A percentile compares a stretch with the other conserved stretches of the same genome.
These are phyloP conservation scores for Stropharia rugosoannulata DNA, from an alignment of 768 basidiomycete genomes.

Conservation along the genomic window DNA sequence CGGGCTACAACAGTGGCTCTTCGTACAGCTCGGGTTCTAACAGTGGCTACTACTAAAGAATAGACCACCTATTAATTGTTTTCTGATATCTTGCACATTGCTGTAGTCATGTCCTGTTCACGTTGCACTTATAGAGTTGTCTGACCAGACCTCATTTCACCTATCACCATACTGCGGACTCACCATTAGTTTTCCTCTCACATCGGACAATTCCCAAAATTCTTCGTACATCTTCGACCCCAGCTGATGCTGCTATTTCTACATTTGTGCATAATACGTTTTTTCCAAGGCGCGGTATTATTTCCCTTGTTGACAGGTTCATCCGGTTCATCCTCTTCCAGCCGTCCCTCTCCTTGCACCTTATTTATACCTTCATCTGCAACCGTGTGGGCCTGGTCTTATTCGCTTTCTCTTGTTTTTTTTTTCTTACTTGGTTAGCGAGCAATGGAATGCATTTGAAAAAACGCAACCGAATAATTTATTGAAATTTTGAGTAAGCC, in stretches of 20 bases:
- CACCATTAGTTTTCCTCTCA: conserved; percentile 13
- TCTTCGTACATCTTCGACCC: conserved; percentile 31
- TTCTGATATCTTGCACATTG: conserved; percentile 12
- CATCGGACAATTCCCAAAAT: conserved; percentile 24
- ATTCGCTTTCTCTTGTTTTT: conserved; percentile 13
- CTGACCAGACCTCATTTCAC: conserved; percentile 12
- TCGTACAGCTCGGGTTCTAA: conserved; percentile 17
- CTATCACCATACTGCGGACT: conserved; percentile 16
- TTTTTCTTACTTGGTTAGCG: conserved; percentile 14
- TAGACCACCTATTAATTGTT: conserved; percentile 6
- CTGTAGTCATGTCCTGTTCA: conserved; percentile 29
- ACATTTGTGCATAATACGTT: conserved; percentile 38
- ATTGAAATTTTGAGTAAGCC: neutral
- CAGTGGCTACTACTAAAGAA: conserved; percentile 32
- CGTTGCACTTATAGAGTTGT: conserved; percentile 33
- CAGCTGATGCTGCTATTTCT: conserved; percentile 34
- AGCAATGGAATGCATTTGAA: conserved; percentile 26
- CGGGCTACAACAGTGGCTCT: conserved; percentile 6
- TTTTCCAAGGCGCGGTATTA: conserved; percentile 29
- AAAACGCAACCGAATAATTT: conserved; percentile 9
- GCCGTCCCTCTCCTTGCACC: conserved; percentile 5
- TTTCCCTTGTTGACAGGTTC: conserved; percentile 30
- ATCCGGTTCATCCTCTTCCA: conserved; percentile 9
- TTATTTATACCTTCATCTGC: conserved; percentile 17
- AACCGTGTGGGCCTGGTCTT: conserved; percentile 13